phyloP scores from a whole-genome alignment of 1,284 basidiomycete species.

The Ceratobasidium sp. region DNA sequence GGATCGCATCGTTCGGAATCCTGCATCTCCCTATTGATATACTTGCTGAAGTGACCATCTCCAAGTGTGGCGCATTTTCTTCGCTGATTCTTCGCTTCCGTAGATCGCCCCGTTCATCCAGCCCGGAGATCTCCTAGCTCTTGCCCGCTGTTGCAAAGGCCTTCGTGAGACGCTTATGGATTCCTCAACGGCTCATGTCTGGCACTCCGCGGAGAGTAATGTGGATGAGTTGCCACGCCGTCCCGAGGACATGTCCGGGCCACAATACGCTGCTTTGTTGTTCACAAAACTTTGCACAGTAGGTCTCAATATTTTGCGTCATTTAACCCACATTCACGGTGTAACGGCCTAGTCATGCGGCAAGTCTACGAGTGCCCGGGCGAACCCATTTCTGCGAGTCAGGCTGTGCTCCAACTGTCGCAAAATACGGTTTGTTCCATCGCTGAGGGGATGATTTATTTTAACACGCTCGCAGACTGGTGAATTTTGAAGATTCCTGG shows the following conservation, averaged over 20 bases:
- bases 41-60: background rate
- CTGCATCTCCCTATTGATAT: constrained; percentile 7
- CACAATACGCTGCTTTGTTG: constrained; percentile 20
- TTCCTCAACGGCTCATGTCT: background rate
- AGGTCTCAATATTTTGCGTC: background rate
- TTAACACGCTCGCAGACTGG: no score
- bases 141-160: constrained; percentile 9
- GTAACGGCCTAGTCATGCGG: background rate
- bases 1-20: background rate
- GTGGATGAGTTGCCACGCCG: background rate
- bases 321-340: background rate
- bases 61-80: background rate
- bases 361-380: background rate
- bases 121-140: background rate
- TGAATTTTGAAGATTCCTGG: no score
- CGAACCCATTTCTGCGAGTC: background rate
- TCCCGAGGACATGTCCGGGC: background rate
- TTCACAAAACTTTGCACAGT: constrained; percentile 26
- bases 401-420: background rate
- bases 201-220: constrained; percentile 1
- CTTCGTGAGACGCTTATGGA: background rate
- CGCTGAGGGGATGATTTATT: no score
- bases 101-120: constrained; percentile 3
- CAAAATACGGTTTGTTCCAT: background rate
- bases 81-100: background rate